Evolutionary conservation across 2,329 filamentous ascomycete species (phyloP).

Genomic region (Fusarium vanettenii): DNA sequence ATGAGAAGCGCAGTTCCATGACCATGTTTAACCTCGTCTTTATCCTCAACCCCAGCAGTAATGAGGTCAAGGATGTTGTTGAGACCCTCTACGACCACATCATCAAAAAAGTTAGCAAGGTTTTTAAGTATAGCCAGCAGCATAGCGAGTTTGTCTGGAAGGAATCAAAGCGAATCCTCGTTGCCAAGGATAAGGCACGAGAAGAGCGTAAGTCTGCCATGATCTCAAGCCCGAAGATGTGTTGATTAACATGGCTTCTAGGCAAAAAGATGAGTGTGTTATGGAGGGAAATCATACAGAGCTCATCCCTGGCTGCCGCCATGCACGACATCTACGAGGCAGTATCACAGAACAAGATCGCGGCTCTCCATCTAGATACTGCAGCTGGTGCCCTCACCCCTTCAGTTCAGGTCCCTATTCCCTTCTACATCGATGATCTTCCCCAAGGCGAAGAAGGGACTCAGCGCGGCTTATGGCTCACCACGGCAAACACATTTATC

Average conservation of each 20-base stretch:
- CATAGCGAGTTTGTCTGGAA: slow-evolving; percentile 91
- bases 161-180: slow-evolving; percentile 85
- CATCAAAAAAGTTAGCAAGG: slow-evolving; percentile 91
- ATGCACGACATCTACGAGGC: slow-evolving; percentile 85
- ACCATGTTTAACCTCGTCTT: slow-evolving; percentile 99
- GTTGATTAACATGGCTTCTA: slow-evolving; percentile 40
- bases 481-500: slow-evolving; percentile 82
- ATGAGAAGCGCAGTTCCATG: slow-evolving; percentile 78
- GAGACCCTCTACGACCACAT: slow-evolving; percentile 88
- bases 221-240: not conserved
- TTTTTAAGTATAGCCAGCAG: slow-evolving; percentile 91
- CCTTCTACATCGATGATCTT: slow-evolving; percentile 78
- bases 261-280: slow-evolving; percentile 71
- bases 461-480: slow-evolving; percentile 84
- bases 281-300: slow-evolving; percentile 77
- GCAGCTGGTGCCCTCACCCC: slow-evolving; percentile 68
- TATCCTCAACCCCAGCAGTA: slow-evolving; percentile 81
- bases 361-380: slow-evolving; percentile 81
- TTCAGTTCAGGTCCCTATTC: slow-evolving; percentile 73
- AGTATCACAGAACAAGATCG: slow-evolving; percentile 86
- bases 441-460: slow-evolving; percentile 75
- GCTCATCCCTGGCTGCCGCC: slow-evolving; percentile 83
- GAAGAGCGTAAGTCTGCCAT: slow-evolving; percentile 66
- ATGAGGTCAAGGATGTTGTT: slow-evolving; percentile 80
- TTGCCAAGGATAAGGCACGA: slow-evolving; percentile 83